Conservation (phyloP, 129 eudicot species). For the Centella asiatica region DNA sequence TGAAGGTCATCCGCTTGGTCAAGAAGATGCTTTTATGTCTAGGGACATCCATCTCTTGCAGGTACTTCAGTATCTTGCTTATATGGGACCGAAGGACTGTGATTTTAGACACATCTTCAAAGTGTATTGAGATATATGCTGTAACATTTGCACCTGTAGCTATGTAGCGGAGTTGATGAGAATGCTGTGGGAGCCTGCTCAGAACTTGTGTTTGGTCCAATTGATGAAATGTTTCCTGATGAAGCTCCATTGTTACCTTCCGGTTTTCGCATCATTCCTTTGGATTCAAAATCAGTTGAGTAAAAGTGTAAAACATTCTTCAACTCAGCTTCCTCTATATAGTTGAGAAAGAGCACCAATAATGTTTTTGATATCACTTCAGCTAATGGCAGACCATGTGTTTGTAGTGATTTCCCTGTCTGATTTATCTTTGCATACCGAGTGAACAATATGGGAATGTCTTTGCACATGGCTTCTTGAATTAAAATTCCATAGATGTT, state of each 20-base stretch:
- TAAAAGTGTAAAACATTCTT: slow-evolving; percentile 12
- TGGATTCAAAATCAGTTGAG: slow-evolving; percentile 89
- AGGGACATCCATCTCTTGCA: slow-evolving; percentile 88
- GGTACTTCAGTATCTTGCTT: slow-evolving; percentile 35
- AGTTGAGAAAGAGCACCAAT: background rate
- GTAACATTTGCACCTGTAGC: slow-evolving; percentile 23
- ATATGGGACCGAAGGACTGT: background rate
- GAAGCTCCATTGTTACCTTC: slow-evolving; percentile 85
- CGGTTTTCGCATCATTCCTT: slow-evolving; percentile 84
- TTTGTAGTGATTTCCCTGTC: background rate
- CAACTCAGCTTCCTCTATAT: background rate
- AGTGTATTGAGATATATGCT: background rate
- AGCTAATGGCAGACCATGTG: background rate
- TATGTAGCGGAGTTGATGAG: slow-evolving; percentile 89
- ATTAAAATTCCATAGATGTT: no score
- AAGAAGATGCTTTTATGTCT: slow-evolving; percentile 67
- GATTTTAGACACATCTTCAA: background rate
- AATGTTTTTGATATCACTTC: background rate
- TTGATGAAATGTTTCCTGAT: slow-evolving; percentile 90
- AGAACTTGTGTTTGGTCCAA: slow-evolving; percentile 93
- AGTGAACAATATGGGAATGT: no score
- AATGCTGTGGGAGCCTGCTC: slow-evolving; percentile 84
- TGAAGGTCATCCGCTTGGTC: slow-evolving; percentile 76
- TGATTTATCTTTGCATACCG: no score
- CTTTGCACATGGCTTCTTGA: no score